Percentiles rank a stretch among this genome's conserved stretches.
Conservation (phyloP, 2,329 filamentous ascomycete species). For the Hypomyces perniciosus region DNA sequence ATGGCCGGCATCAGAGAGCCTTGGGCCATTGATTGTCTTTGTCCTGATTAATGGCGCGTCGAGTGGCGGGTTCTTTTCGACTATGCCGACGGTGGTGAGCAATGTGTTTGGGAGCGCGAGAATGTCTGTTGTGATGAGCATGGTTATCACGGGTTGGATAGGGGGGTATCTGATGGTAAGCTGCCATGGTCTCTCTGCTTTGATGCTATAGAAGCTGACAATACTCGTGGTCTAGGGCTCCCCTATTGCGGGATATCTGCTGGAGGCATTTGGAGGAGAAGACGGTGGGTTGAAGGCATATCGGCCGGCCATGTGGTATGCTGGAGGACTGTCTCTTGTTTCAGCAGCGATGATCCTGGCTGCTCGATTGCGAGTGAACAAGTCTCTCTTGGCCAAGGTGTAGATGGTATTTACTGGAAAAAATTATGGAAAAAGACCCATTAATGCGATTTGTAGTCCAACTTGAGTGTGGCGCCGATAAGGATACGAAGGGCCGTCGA, state of each 20-base stretch:
- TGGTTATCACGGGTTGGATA: constrained; percentile 56
- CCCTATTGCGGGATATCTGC: constrained; percentile 55
- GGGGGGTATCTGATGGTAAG: constrained; percentile 55
- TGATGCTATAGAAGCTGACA: background rate
- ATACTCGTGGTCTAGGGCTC: constrained; percentile 33
- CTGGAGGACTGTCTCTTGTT: constrained; percentile 45
- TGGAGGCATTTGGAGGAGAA: constrained; percentile 49
- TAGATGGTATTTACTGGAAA: background rate
- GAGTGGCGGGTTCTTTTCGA: constrained; percentile 59
- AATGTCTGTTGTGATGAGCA: constrained; percentile 52
- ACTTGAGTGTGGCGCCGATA: too few species aligned
- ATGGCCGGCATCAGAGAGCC: constrained; percentile 52
- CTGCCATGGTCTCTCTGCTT: constrained; percentile 1
- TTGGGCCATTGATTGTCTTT: constrained; percentile 50
- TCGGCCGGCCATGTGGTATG: constrained; percentile 57
- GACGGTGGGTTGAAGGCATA: constrained; percentile 46
- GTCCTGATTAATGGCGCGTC: constrained; percentile 53
- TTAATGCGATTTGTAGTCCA: too few species aligned
- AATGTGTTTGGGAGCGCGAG: constrained; percentile 52
- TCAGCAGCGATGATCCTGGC: constrained; percentile 37
- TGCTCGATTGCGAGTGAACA: constrained; percentile 39
- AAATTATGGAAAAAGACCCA: too few species aligned
- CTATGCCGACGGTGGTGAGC: constrained; percentile 57
- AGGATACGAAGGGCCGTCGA: too few species aligned
- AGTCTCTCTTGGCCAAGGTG: constrained; percentile 25